Evolutionary conservation across 2,329 filamentous ascomycete species (phyloP), one percentile per base, ranked within the genome.

Genomic region (Talaromyces pinophilus): DNA sequence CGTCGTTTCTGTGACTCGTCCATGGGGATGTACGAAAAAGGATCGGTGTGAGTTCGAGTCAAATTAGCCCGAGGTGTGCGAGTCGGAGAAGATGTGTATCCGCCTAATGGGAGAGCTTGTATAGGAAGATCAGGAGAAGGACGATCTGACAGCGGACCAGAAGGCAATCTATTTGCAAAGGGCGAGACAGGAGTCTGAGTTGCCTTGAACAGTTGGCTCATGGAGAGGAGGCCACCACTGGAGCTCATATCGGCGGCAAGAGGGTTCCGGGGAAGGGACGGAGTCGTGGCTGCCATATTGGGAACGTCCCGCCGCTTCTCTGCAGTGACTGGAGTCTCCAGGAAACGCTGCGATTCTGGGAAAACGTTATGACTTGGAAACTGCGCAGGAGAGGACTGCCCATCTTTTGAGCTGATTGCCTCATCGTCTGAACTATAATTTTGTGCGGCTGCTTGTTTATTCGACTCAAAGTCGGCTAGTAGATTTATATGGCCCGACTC

Each of bases 161-260:
- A 74, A 6, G 76, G 76, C 2, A 72, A 70, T 11, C 72, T 68
- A 68, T 77, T 75, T 11, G 76, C 71, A 44, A 81, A 72, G 4
- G 82, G 82, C 11, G 82, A 83, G 2, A 82, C 82, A 28, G 78
- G 75, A 35, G 78, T 81, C 69, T 84, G 82, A 0, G 82, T 84
- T 25, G 79, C 78, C 64, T 77, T 80, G 71, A 84, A 84, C 1
- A 82, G 74, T 70, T 84, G 82, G 64, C 81, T 83, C 25, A 84
- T 82, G 64, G 81, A 83, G 30, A 84, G 71, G 1, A 81, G 69
- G 17, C 75, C 78, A 28, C 76, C 75, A 38, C 75, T 79, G 2
- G 76, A 77, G 54, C 72, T 76, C 38, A 74, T 68, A 25, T 76
- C 74, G 22, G 74, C 71, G 19, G 76, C 74, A 38, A 83, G 75